These are phyloP conservation scores for Komagataea norvegica DNA, from an alignment of 1,139 yeast species.

Conservation along the genomic window DNA sequence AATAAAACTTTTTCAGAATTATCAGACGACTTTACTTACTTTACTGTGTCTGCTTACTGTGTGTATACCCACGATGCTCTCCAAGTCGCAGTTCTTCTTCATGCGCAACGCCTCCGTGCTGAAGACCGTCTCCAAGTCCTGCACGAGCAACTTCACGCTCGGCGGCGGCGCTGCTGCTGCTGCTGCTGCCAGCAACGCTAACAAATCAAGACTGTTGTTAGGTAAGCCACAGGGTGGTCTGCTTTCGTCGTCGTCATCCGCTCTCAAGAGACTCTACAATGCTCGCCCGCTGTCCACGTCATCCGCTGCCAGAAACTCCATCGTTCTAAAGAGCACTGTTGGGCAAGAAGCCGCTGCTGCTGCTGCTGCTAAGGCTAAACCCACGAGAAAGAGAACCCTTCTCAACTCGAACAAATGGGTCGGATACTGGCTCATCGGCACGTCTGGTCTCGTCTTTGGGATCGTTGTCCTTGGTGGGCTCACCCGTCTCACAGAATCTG, in stretches of 20 bases:
- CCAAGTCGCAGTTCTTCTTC: conserved; percentile 33
- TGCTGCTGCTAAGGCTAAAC: background rate
- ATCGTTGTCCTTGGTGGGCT: conserved; percentile 96
- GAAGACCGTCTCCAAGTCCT: conserved; percentile 21
- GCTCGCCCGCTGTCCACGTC: conserved; percentile 8
- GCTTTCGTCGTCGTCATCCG: conserved; percentile 3
- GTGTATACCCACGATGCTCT: conserved; percentile 21
- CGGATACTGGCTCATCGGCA: conserved; percentile 89
- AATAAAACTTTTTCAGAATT: background rate
- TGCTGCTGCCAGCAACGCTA: background rate
- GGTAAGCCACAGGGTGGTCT: too few relatives aligned
- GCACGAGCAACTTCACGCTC: conserved; percentile 20
- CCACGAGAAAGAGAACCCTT: conserved; percentile 18
- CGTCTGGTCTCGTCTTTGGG: conserved; percentile 87
- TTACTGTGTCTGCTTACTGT: background rate
- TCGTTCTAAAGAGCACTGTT: background rate
- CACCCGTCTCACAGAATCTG: conserved; percentile 92
- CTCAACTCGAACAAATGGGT: conserved; percentile 44
- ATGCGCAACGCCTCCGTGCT: conserved; percentile 26
- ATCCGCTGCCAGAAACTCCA: background rate
- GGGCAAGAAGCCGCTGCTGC: background rate
- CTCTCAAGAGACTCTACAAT: conserved; percentile 1
- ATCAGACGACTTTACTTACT: background rate
- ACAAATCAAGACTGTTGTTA: background rate
- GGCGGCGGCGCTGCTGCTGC: conserved; percentile 4